These are phyloP conservation scores for Colletotrichum scovillei DNA, from an alignment of 2,329 filamentous ascomycete genomes.

Conservation along the genomic window DNA sequence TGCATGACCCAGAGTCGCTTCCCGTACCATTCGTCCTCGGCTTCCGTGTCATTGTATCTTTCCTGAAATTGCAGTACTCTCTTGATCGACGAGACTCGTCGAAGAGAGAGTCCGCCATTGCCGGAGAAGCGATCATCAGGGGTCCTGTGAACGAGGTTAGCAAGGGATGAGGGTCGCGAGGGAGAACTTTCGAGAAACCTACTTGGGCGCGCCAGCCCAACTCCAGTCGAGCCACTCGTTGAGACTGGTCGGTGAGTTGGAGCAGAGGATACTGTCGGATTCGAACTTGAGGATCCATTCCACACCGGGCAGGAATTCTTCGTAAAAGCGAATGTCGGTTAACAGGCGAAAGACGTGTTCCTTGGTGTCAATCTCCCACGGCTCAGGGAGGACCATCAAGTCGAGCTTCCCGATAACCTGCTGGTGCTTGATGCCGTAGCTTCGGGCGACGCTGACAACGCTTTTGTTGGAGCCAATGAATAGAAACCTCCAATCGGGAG, in stretches of 20 bases:
- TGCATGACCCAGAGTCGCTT: constrained; percentile 59
- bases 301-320: constrained; percentile 59
- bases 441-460: constrained; percentile 55
- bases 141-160: constrained; percentile 42
- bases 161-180: neutral
- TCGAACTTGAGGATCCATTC: constrained; percentile 68
- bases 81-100: constrained; percentile 62
- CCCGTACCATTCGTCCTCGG: constrained; percentile 68
- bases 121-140: constrained; percentile 59
- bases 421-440: constrained; percentile 60
- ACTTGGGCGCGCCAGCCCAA: constrained; percentile 66
- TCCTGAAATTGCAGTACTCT: constrained; percentile 60
- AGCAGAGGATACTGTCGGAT: constrained; percentile 66
- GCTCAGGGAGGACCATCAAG: constrained; percentile 59
- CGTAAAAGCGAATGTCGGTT: constrained; percentile 64
- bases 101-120: constrained; percentile 65
- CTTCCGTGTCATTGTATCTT: constrained; percentile 60
- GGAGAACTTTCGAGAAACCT: constrained; percentile 22
- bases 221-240: constrained; percentile 66
- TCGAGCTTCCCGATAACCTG: constrained; percentile 63
- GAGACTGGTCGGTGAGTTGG: constrained; percentile 62
- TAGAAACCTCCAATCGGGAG: constrained; percentile 67
- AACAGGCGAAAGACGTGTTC: constrained; percentile 61
- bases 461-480: constrained; percentile 63
- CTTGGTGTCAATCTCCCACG: constrained; percentile 58